A percentile compares a stretch with the other conserved stretches of the same genome.
These are phyloP conservation scores for Arthromyces matolae DNA, from an alignment of 768 basidiomycete genomes.

Conservation along the genomic window DNA sequence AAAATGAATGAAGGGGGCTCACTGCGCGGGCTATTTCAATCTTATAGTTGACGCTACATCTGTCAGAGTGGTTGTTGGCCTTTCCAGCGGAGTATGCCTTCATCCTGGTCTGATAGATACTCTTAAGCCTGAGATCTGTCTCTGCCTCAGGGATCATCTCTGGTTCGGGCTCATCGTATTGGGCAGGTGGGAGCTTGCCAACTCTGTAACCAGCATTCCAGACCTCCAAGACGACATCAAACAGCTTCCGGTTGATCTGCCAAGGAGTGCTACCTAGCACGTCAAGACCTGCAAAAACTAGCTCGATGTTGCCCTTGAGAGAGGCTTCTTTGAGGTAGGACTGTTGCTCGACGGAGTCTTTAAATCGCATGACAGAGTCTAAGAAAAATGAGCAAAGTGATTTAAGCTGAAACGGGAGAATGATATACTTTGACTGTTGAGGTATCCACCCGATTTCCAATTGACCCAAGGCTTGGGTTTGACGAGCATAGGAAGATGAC, in stretches of 20 bases:
- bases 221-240: conserved; percentile 69
- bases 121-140: conserved; percentile 53
- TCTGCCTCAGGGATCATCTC: conserved; percentile 40
- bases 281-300: conserved; percentile 86
- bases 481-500: conserved; percentile 93
- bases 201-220: conserved; percentile 87
- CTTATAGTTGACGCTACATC: conserved; percentile 94
- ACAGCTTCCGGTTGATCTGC: conserved; percentile 78
- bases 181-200: conserved; percentile 79
- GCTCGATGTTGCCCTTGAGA: conserved; percentile 69
- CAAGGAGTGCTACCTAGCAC: conserved; percentile 88
- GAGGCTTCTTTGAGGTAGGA: conserved; percentile 76
- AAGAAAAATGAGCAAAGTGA: conserved; percentile 5
- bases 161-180: conserved; percentile 64
- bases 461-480: conserved; percentile 85
- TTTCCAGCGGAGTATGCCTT: conserved; percentile 54
- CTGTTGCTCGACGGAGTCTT: conserved; percentile 82
- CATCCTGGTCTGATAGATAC: conserved; percentile 50
- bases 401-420: background rate
- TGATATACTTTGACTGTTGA: conserved; percentile 67
- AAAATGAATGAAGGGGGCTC: conserved; percentile 26
- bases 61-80: conserved; percentile 83
- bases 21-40: conserved; percentile 93
- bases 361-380: conserved; percentile 88
- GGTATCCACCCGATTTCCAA: conserved; percentile 77